Base-by-base conservation (phyloP, 257 asterid species). In the Solanum arcanum region DNA sequence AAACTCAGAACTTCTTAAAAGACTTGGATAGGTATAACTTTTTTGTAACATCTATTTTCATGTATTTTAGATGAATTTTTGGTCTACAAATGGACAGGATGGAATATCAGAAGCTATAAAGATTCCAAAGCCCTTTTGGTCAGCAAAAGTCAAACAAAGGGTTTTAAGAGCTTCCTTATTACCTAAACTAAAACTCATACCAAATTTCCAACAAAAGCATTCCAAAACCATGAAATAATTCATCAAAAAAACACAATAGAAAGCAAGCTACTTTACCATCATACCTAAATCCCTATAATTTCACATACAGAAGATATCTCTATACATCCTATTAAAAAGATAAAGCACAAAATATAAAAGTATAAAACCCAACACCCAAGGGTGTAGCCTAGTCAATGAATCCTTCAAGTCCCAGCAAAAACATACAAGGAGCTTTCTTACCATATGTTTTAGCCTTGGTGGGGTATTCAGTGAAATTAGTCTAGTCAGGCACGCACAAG, bases 181-280 rank as follows among this genome's bases (percentile, higher is more conserved):
- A 81, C 46, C 85, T 33, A 81, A 81, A 81, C 85, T 81, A 49
- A 46, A 81, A 23, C 27, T 80, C 84, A 80, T 80, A 80, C 85
- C 85, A 64, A 85, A 85, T 85, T 68, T 12, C 46, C 64, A 44
- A 25, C 44, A 85, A 44, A 85, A 68, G 64, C 31, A 85, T 85
- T 85, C 87, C 87, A 85, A 85, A 85, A 59, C 87, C 62, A 42
- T 15, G 66, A 85, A 42, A 21, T 70, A 68, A 85, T 68, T 85
- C 81, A 85, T 85, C 78, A 84, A 47, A 52, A 81, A 41, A 16
- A 25, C 80, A 66, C 14, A 2, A 15, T 66, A 85, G 7, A 42
- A 85, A 68, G 41, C 68, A 47, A 64, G 81, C 60, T 68, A 68
- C 81, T 68, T 70, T 64, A 68, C 81, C 78, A 33, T 15, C 68